Evolutionary conservation across 805 yeast genomes (phyloP).

Genomic region (Ogataea saltuana): DNA sequence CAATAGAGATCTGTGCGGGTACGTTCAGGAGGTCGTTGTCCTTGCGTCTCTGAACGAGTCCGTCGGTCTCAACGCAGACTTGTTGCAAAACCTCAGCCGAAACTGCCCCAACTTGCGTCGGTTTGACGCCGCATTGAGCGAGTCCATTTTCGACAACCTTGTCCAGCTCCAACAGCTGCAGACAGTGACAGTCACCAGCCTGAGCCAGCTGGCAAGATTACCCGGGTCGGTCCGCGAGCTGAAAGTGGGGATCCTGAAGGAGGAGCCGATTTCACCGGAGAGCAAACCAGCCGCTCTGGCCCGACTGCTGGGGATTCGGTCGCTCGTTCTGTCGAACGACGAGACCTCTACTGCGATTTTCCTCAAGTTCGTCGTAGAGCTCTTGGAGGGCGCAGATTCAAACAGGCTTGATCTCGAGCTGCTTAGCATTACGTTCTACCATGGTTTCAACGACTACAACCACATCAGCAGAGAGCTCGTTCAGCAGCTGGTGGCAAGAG

Average conservation of each 20-base stretch:
- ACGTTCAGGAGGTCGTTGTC: constrained; percentile 39
- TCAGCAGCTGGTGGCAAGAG: constrained; percentile 31
- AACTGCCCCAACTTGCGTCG: constrained; percentile 14
- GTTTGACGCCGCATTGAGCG: constrained; percentile 16
- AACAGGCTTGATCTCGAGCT: constrained; percentile 29
- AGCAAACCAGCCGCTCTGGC: constrained; percentile 5
- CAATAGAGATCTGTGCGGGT: constrained; percentile 36
- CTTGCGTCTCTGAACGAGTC: constrained; percentile 31
- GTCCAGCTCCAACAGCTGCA: constrained; percentile 9
- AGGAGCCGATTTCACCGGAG: constrained; percentile 4
- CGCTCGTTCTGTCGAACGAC: constrained; percentile 17
- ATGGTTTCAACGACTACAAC: constrained; percentile 45
- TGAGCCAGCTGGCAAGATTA: constrained; percentile 21
- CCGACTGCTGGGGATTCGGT: constrained; percentile 7
- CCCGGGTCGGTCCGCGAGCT: constrained; percentile 23
- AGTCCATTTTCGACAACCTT: constrained; percentile 8
- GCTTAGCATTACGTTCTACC: constrained; percentile 46
- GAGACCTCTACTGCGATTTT: constrained; percentile 35
- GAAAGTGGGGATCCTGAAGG: constrained; percentile 18
- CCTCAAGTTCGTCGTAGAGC: constrained; percentile 32
- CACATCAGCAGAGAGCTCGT: constrained; percentile 36
- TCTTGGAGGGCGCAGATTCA: not conserved
- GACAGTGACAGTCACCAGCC: constrained; percentile 20
- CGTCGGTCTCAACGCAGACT: constrained; percentile 21
- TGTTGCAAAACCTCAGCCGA: constrained; percentile 26